These are phyloP conservation scores for Gossypium schwendimanii DNA, from an alignment of 441 rosid genomes.

Conservation along the genomic window DNA sequence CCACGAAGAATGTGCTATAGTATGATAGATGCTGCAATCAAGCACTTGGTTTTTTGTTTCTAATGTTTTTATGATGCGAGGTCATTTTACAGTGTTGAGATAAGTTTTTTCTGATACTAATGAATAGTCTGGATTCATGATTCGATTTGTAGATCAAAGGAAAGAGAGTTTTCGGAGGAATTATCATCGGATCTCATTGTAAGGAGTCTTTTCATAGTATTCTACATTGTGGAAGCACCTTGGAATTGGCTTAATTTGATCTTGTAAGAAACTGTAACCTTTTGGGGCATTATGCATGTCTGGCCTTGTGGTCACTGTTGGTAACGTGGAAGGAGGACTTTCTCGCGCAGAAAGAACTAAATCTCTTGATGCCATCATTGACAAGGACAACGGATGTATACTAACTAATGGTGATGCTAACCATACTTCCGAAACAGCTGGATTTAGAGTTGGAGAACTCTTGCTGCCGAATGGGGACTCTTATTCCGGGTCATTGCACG, in stretches of 20 bases:
- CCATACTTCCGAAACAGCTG: conserved; percentile 44
- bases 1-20: neutral
- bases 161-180: conserved; percentile 9
- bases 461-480: conserved; percentile 60
- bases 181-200: conserved; percentile 16
- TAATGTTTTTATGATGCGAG: neutral
- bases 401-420: conserved; percentile 48
- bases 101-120: conserved; percentile 12
- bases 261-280: conserved; percentile 31
- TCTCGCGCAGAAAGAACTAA: conserved; percentile 60
- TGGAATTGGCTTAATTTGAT: conserved; percentile 13
- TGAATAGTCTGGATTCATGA: conserved; percentile 15
- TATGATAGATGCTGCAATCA: neutral
- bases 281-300: conserved; percentile 79
- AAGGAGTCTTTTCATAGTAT: conserved; percentile 19
- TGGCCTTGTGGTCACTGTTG: conserved; percentile 52
- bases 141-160: conserved; percentile 19
- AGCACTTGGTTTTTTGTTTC: neutral
- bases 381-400: conserved; percentile 30
- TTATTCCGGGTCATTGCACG: conserved; percentile 68
- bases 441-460: conserved; percentile 60
- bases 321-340: conserved; percentile 38
- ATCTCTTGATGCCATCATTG: conserved; percentile 53
- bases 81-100: conserved; percentile 11
- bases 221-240: conserved; percentile 24